Conservation (phyloP, 2,329 filamentous ascomycete species). For the Blastomyces percursus region DNA sequence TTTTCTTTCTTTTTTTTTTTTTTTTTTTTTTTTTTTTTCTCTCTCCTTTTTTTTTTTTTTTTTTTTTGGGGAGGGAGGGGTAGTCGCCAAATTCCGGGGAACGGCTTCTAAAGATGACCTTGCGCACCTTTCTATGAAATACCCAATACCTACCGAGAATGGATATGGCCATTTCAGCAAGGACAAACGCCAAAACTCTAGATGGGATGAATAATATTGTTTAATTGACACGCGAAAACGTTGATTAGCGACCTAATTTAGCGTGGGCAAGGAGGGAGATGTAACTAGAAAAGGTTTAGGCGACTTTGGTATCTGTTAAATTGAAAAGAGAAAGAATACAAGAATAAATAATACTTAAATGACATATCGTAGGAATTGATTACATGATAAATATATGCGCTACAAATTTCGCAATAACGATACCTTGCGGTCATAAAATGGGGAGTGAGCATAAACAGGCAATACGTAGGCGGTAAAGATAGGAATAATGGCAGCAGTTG, state of each 20-base stretch:
- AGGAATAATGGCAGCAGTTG: not conserved
- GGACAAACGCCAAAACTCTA: not conserved
- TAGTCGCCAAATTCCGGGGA: no score
- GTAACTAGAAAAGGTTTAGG: not conserved
- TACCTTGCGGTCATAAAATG: not conserved
- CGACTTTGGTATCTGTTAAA: not conserved
- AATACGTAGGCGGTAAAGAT: not conserved
- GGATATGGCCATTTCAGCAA: not conserved
- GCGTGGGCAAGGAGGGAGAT: not conserved
- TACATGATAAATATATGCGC: not conserved
- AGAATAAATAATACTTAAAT: not conserved
- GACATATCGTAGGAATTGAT: no score
- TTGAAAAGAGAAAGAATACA: not conserved
- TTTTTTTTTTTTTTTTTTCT: no score
- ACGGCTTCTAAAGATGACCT: not conserved
- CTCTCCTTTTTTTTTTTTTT: no score
- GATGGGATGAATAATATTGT: not conserved
- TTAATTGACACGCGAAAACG: not conserved
- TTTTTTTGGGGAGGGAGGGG: no score
- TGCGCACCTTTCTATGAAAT: not conserved
- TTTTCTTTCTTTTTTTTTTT: no score
- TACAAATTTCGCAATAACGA: not conserved
- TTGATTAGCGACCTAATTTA: not conserved
- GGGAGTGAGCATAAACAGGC: not conserved
- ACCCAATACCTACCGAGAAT: not conserved